Base-by-base conservation (phyloP, 2,329 filamentous ascomycete genomes). In the Domatiomyces catenatus region DNA sequence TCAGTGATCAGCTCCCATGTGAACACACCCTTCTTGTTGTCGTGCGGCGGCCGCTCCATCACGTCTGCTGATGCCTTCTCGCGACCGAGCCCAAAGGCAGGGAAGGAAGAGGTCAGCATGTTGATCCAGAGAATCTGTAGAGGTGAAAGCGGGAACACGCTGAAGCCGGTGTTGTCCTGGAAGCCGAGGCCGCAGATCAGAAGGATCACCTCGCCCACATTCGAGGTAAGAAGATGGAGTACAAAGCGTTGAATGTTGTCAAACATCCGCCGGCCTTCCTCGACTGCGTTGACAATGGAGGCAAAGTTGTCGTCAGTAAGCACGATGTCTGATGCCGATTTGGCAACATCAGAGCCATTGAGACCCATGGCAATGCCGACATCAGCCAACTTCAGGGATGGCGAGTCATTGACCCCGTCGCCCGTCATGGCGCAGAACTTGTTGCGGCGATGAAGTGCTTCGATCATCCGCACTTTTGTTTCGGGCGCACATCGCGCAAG, bases 391-490 rank as follows among this genome's bases (percentile, higher is more conserved):
- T 86, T 85, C 32, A 93, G 74, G 3, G 84, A 87, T 0, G 86
- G 86, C 1, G 84, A 84, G 62, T 93, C 86, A 62, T 93, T 93
- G 55, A 92, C 86, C 46, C 86, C 86, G 59, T 93, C 86, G 52
- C 86, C 86, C 17, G 86, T 92, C 86, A 93, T 92, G 52, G 86
- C 86, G 65, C 83, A 86, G 65, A 84, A 90, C 18, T 77, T 76
- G 19, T 77, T 75, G 42, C 86, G 81, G 15, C 87, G 79, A 57
- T 89, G 84, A 15, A 94, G 76, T 5, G 87, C 86, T 58, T 89
- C 85, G 48, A 94, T 89, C 86, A 94, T 93, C 52, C 86, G 81
- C 3, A 87, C 86, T 68, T 94, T 94, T 42, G 87, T 93, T 52
- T 84, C 79, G 0, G 88, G 87, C 1, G 85, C 84, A 63, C 86